Percentiles rank a stretch among this genome's conserved stretches.
Conservation (phyloP, 108 stramenopile genomes). For the Licmophora abbreviata region DNA sequence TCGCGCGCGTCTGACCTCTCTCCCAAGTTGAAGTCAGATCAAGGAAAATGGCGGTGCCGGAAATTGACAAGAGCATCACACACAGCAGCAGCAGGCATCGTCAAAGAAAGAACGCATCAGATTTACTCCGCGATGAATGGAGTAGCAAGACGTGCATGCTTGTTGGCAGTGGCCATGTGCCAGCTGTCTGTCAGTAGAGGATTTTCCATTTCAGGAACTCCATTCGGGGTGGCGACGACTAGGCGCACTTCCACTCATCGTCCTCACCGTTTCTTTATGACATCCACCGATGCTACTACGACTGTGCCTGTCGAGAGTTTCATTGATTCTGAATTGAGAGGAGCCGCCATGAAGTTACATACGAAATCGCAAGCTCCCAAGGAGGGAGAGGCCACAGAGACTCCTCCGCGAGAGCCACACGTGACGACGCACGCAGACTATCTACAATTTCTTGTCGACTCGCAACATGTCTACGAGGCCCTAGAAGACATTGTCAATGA, state of each 20-base stretch:
- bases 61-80: too few relatives aligned
- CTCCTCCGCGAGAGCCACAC: conserved; percentile 31
- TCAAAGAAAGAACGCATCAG: too few relatives aligned
- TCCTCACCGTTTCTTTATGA: too few relatives aligned
- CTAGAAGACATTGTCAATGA: conserved; percentile 71
- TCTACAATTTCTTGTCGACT: conserved; percentile 73
- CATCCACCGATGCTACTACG: not conserved
- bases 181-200: too few relatives aligned
- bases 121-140: too few relatives aligned
- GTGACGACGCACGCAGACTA: conserved; percentile 68
- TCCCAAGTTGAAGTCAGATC: conserved; percentile 1
- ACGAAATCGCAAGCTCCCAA: conserved; percentile 83
- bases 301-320: conserved; percentile 35
- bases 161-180: too few relatives aligned
- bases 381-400: conserved; percentile 66
- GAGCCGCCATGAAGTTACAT: conserved; percentile 89
- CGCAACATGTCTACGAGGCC: conserved; percentile 66
- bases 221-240: too few relatives aligned
- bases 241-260: too few relatives aligned
- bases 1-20: too few relatives aligned
- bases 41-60: not conserved
- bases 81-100: too few relatives aligned
- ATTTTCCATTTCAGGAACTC: too few relatives aligned
- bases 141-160: too few relatives aligned
- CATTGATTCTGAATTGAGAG: conserved; percentile 79